Evolutionary conservation across 176 grass and related monocot species (phyloP), one percentile per base, ranked within the genome.

Genomic region (Ananas comosus): DNA sequence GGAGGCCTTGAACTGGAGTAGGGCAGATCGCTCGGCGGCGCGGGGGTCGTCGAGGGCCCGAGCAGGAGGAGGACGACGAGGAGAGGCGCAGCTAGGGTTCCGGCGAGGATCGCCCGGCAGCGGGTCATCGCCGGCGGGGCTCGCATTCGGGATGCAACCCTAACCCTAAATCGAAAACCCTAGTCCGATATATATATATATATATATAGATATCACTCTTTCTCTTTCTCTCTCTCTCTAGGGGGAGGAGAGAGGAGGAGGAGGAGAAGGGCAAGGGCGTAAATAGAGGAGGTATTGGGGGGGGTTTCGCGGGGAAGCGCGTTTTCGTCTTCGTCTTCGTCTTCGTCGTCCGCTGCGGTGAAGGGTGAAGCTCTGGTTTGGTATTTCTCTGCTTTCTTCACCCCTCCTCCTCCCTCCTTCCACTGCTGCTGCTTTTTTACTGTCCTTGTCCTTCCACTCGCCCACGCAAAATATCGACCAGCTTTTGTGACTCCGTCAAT

Each of bases 1-100:
- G 0, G 86, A 80, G 33, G 74, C 75, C 78, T 88, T 93, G 68
- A 97, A 90, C 42, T 71, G 65, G 0, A 97, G 75, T 48, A 97
- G 67, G 1, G 86, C 61, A 3, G 72, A 63, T 49, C 68, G 64
- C 66, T 97, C 89, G 65, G 77, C 83, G 33, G 48, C 70, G 1
- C 50, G 67, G 11, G 56, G 59, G 4, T 22, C 65, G 2, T 68
- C 33, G 33, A 42, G 33, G 33, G 33, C 33, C 5, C 33, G 33
- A 42, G 33, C 4, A 76, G 13, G 14, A 65, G 22, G 24, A 76
- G 1, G 7, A 64, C 0, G 50, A 76, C 64, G 11, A 48, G 64
- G 50, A 53, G 13, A 33, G 16, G 24, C 9, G 1, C 9, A 2
- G 25, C 25, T 61, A 21, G 56, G 56, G 56, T 61, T 56, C 13